Percentiles rank a stretch among this genome's conserved stretches.
phyloP scores from a whole-genome alignment of 164 flowering plant genomes.

The Brasenia schreberi region DNA sequence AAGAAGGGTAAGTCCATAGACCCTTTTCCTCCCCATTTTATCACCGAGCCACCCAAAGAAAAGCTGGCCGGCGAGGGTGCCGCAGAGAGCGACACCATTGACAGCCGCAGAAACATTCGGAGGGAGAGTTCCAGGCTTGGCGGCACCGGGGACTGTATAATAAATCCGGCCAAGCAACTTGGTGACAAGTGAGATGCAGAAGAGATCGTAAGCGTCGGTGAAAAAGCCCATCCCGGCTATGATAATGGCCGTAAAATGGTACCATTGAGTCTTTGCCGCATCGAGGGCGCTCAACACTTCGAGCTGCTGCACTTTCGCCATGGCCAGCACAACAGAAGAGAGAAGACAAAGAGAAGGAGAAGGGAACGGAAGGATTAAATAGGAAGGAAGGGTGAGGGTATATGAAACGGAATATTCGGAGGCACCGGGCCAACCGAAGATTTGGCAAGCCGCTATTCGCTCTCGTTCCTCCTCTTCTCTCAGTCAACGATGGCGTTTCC shows the following conservation, averaged over 20 bases:
- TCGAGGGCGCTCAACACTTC: constrained; percentile 62
- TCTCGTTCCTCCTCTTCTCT: too few relatives aligned
- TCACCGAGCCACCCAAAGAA: constrained; percentile 36
- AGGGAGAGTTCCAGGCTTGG: constrained; percentile 25
- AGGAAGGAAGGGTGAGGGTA: too few relatives aligned
- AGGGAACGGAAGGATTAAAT: too few relatives aligned
- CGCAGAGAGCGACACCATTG: constrained; percentile 31
- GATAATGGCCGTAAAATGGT: constrained; percentile 77
- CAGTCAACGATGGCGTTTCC: too few relatives aligned
- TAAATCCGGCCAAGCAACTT: constrained; percentile 34
- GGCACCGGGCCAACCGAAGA: too few relatives aligned
- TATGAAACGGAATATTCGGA: too few relatives aligned
- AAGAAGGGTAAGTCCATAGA: constrained; percentile 28
- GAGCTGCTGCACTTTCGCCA: constrained; percentile 31
- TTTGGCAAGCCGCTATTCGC: too few relatives aligned
- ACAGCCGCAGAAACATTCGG: constrained; percentile 30
- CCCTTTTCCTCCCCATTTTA: constrained; percentile 28
- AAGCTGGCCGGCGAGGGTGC: constrained; percentile 34
- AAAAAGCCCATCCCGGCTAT: constrained; percentile 92
- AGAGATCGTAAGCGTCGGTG: constrained; percentile 85
- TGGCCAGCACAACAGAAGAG: constrained; percentile 4
- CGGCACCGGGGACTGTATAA: constrained; percentile 9
- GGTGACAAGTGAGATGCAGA: constrained; percentile 61
- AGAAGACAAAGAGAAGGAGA: too few relatives aligned
- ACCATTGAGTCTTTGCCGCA: constrained; percentile 77